Evolutionary conservation across 202 grass and related monocot species (phyloP).

Genomic region (Bolboschoenoplectus hybrid): DNA sequence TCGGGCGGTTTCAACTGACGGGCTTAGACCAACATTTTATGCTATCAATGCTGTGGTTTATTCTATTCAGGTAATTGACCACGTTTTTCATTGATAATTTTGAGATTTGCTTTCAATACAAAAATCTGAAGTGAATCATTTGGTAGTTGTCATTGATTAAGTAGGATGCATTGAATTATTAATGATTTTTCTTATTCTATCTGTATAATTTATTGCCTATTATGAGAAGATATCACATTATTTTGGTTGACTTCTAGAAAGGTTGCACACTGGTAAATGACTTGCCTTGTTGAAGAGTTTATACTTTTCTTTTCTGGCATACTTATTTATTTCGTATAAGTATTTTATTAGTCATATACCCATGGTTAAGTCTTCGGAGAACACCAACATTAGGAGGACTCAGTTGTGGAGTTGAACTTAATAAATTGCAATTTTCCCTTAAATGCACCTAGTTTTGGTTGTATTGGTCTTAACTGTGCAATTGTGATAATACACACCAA

Average conservation of each 20-base stretch:
- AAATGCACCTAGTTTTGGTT: not conserved
- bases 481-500: not conserved
- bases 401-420: not conserved
- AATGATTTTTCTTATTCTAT: not conserved
- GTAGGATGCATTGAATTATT: not conserved
- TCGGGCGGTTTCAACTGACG: slow-evolving; percentile 85
- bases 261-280: not conserved
- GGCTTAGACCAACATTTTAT: slow-evolving; percentile 88
- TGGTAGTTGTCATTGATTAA: not conserved
- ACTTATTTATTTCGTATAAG: not conserved
- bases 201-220: slow-evolving; percentile 9
- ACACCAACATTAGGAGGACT: not conserved
- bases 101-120: not conserved
- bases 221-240: not conserved
- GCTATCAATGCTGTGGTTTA: slow-evolving; percentile 82
- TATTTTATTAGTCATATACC: not conserved
- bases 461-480: not conserved
- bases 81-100: slow-evolving; percentile 26
- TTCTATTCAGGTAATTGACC: slow-evolving; percentile 66
- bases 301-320: not conserved
- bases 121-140: not conserved
- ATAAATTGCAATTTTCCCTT: not conserved
- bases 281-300: not conserved
- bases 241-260: slow-evolving; percentile 19
- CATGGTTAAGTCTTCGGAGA: not conserved